Evolutionary conservation across 2,329 filamentous ascomycete genomes (phyloP).

Genomic region (Akanthomyces muscarius): DNA sequence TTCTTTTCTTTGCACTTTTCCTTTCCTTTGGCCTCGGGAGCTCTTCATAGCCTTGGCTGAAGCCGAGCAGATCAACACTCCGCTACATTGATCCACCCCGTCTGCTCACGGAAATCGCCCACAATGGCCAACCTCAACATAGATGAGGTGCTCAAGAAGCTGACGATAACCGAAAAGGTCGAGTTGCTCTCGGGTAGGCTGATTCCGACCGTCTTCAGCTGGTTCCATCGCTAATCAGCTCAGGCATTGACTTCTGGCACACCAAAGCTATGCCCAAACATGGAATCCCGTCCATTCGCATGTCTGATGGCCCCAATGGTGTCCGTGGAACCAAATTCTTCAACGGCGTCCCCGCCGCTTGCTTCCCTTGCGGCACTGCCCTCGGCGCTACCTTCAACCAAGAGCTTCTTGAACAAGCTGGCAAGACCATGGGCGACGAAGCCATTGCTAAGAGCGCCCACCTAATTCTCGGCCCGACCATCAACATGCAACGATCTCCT

Average conservation of each 20-base stretch:
- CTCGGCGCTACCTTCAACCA: conserved; percentile 57
- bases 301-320: conserved; percentile 67
- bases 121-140: conserved; percentile 51
- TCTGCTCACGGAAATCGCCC: conserved; percentile 6
- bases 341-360: conserved; percentile 57
- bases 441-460: conserved; percentile 55
- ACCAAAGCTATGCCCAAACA: conserved; percentile 57
- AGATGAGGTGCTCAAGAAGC: conserved; percentile 51
- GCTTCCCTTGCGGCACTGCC: conserved; percentile 56
- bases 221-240: background rate
- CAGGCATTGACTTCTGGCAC: conserved; percentile 67
- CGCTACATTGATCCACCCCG: background rate
- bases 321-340: conserved; percentile 66
- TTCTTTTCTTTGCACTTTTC: background rate
- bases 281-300: conserved; percentile 60
- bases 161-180: conserved; percentile 49
- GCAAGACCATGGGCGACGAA: conserved; percentile 49
- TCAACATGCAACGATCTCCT: conserved; percentile 60
- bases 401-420: conserved; percentile 47
- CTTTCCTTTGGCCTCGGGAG: background rate
- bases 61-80: background rate
- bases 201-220: background rate
- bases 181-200: conserved; percentile 47
- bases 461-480: conserved; percentile 57
- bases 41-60: background rate